These are phyloP conservation scores for Thielaviopsis ethacetica DNA, from an alignment of 2,329 filamentous ascomycete species.

Conservation along the genomic window DNA sequence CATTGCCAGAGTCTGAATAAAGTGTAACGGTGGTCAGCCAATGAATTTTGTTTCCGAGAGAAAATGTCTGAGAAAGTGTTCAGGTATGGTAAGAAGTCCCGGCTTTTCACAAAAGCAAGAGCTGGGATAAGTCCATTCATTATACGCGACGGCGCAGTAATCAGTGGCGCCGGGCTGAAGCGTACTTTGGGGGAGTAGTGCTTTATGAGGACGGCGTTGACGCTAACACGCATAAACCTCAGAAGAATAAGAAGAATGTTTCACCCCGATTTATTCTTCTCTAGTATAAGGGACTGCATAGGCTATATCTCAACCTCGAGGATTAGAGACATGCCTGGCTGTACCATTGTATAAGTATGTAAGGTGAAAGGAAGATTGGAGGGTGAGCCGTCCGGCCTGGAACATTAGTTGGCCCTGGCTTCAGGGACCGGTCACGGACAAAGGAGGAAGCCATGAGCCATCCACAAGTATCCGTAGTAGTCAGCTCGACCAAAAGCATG, in stretches of 20 bases:
- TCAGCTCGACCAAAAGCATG: background rate
- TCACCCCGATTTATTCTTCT: background rate
- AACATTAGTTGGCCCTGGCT: background rate
- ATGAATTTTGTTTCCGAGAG: background rate
- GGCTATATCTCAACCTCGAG: too few species aligned
- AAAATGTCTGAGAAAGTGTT: background rate
- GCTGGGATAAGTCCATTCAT: too few species aligned
- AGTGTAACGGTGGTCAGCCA: conserved; percentile 1
- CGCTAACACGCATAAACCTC: background rate
- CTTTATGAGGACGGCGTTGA: background rate
- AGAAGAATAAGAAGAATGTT: background rate
- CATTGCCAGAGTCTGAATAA: conserved; percentile 7
- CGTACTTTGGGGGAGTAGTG: background rate
- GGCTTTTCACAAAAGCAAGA: too few species aligned
- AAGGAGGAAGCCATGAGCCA: background rate
- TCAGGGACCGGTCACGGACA: background rate
- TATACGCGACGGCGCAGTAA: background rate
- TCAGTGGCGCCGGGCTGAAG: background rate
- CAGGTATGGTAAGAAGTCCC: too few species aligned
- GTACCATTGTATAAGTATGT: background rate
- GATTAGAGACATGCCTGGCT: too few species aligned
- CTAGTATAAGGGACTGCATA: background rate
- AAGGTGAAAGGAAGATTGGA: background rate
- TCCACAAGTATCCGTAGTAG: background rate
- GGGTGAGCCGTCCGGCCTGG: background rate